Base-by-base conservation (phyloP, 257 asterid species). In the Petunia secreta region DNA sequence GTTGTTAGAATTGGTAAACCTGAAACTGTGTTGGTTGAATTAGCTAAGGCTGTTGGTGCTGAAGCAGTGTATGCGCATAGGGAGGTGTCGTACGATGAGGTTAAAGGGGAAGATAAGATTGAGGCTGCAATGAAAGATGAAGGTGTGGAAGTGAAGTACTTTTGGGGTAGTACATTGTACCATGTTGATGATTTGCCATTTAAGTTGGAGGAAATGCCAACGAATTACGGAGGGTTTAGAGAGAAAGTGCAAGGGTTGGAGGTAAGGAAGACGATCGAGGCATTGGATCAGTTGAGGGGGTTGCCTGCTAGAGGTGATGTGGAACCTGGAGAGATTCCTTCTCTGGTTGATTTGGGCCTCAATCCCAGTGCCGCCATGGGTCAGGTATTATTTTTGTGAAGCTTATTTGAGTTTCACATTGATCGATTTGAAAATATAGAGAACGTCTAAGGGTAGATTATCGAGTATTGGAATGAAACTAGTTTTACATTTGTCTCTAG, bases 161-260 rank as follows among this genome's bases (percentile, higher is more conserved):
- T 86, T 82, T 96, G 99, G 99, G 99, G 99, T 81, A 96, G 99
- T 84, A 96, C 99, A 66, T 85, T 96, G 90, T 92, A 91, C 85
- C 98, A 96, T 82, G 48, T 96, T 82, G 98, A 96, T 83, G 99
- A 96, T 91, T 85, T 96, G 89, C 98, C 98, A 13, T 96, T 94
- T 82, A 88, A 91, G 78, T 85, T 94, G 89, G 89, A 87, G 77
- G 91, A 83, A 77, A 96, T 94, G 96, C 99, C 98, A 0, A 90
- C 97, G 4, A 94, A 90, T 81, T 96, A 96, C 4, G 98, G 98
- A 0, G 97, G 97, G 6, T 94, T 96, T 86, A 96, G 87, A 90
- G 98, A 91, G 82, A 94, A 83, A 84, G 96, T 94, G 81, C 85
- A 86, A 44, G 89, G 94, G 4, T 85, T 91, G 90, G 86, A 91